Percentiles rank a stretch among this genome's conserved stretches.
Evolutionary conservation across 2,329 filamentous ascomycete genomes (phyloP).

Genomic region (Podosphaera leucotricha): DNA sequence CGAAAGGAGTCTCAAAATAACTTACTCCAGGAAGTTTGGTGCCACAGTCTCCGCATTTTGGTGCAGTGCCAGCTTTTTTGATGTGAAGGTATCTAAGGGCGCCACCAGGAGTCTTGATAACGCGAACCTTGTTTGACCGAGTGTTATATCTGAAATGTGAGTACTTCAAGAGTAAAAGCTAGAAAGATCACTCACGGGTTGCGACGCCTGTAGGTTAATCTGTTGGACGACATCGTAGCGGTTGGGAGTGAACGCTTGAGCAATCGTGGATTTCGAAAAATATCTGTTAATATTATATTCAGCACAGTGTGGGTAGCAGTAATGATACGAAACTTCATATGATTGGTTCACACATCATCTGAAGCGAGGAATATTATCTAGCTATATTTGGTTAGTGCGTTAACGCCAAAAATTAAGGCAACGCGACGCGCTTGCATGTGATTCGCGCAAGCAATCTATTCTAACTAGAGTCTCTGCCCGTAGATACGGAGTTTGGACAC

Average conservation of each 20-base stretch:
- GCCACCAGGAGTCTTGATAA: constrained; percentile 91
- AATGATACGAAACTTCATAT: neutral
- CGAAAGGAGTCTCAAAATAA: constrained; percentile 16
- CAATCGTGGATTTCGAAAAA: too few relatives aligned
- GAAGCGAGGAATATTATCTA: neutral
- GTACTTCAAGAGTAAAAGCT: neutral
- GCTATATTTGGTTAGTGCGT: neutral
- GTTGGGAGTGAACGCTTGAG: constrained; percentile 3
- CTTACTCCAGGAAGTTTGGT: constrained; percentile 94
- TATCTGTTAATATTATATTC: too few relatives aligned
- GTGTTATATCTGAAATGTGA: constrained; percentile 65
- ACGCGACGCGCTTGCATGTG: neutral
- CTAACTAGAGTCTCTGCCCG: neutral
- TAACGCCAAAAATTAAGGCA: neutral
- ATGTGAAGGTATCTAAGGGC: constrained; percentile 92
- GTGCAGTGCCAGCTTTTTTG: constrained; percentile 96
- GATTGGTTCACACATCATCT: neutral
- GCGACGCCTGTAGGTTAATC: constrained; percentile 35
- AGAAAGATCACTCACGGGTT: constrained; percentile 38
- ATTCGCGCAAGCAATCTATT: constrained; percentile 1
- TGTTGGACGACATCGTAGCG: constrained; percentile 27
- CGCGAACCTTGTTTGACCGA: constrained; percentile 84
- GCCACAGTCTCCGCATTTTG: constrained; percentile 98
- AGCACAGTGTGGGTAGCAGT: constrained; percentile 8
- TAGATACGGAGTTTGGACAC: constrained; percentile 10